Base-by-base conservation (phyloP, 441 rosid genomes). In the Euphorbia schlechtendalii region DNA sequence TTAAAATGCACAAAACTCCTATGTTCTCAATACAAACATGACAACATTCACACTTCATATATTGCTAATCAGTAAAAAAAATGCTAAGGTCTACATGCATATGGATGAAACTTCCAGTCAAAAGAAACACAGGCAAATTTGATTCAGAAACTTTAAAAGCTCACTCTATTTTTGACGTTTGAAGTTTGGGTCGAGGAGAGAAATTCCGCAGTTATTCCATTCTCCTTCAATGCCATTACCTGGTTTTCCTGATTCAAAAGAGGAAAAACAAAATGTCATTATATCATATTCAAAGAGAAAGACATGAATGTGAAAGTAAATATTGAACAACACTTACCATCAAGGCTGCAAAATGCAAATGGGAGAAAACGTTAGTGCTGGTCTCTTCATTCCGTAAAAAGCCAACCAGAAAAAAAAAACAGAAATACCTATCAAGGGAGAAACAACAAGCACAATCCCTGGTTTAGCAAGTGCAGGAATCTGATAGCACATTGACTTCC, bases 401-500 rank as follows among this genome's bases (percentile, higher is more conserved):
- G 51, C 51, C 20, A 46, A 46, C 51, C 51, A 46, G 18, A n/a
- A 46, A 46, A 46, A 20, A 46, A 46, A 14, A 46, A 13, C 46
- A 46, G 51, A 46, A 46, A 46, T 46, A 92, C 98, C 99, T 76
- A 94, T 94, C 68, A 90, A 82, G 65, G 99, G 99, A 79, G 90
- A 94, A 67, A 90, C 92, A 58, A 94, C 97, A 63, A 94, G 96
- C 48, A 86, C 97, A 68, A 94, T 86, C 67, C 99, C 92, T 11
- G 80, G 74, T 71, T 79, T 89, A n/a, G 96, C 89, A 61, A 93
- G 54, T n/a, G 99, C 97, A 67, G 97, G 96, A 71, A 94, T 87
- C 73, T 90, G 97, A 72, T 89, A 90, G 75, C 99, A 90, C 82
- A 90, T 86, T 12, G 97, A 94, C 80, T 94, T 94, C 57, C 97